Evolutionary conservation across 192 early-diverging fungal genomes (phyloP).

Genomic region (Backusella liffmaniae): DNA sequence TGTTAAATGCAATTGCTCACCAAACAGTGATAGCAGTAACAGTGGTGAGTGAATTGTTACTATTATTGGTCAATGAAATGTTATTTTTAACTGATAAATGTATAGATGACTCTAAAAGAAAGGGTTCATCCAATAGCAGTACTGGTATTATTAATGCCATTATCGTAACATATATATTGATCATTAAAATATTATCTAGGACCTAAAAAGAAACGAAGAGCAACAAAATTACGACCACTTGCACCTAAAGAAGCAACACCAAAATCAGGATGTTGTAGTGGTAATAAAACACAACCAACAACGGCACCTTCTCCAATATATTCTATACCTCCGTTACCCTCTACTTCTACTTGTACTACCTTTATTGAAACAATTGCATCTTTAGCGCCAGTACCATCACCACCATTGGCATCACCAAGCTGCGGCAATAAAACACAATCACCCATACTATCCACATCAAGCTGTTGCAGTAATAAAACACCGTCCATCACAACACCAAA

Average conservation of each 20-base stretch:
- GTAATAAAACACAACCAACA: not conserved
- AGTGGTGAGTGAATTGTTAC: not conserved
- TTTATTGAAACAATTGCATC: not conserved
- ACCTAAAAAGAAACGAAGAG: constrained; percentile 8
- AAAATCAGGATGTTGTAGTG: not conserved
- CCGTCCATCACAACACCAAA: not conserved
- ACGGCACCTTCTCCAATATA: not conserved
- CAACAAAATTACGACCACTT: not conserved
- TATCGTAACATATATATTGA: too few relatives aligned
- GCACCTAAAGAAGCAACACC: not conserved
- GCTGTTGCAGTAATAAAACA: not conserved
- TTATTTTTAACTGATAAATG: not conserved
- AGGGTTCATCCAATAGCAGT: not conserved
- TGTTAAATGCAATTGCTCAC: constrained; percentile 60
- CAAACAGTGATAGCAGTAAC: not conserved
- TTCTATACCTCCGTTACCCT: not conserved
- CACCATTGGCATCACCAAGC: not conserved
- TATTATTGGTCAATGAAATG: not conserved
- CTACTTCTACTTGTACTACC: not conserved
- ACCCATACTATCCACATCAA: not conserved
- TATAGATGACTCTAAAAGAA: not conserved
- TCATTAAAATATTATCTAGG: not conserved
- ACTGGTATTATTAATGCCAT: not conserved
- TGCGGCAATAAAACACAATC: not conserved
- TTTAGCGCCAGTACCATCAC: not conserved